Percentiles rank a stretch among this genome's conserved stretches.
These are phyloP conservation scores for Pelargonium nanum DNA, from an alignment of 345 rosid species.

Conservation along the genomic window DNA sequence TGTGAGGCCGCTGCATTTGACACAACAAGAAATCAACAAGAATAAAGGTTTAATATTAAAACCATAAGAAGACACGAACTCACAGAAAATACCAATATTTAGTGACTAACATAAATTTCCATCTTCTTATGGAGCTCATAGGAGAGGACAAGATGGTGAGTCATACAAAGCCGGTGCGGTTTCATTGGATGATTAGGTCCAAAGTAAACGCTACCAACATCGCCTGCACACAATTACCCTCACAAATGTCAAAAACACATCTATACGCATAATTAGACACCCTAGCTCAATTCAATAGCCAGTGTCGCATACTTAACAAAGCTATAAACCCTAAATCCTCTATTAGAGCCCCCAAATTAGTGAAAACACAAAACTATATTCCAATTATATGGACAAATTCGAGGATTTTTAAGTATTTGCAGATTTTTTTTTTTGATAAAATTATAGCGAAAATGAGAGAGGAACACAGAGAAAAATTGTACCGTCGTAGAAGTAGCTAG, in stretches of 20 bases:
- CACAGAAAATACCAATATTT: constrained; percentile 6
- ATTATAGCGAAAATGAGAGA: too few species aligned
- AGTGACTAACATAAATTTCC: constrained; percentile 75
- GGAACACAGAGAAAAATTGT: too few species aligned
- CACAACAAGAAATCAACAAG: constrained; percentile 10
- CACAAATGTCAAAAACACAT: too few species aligned
- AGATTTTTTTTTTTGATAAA: too few species aligned
- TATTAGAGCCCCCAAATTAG: too few species aligned
- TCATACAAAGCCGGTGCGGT: constrained; percentile 96
- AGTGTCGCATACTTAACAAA: too few species aligned
- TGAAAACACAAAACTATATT: too few species aligned
- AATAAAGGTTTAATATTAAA: neutral
- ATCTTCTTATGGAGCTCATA: constrained; percentile 89
- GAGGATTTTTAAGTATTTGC: too few species aligned
- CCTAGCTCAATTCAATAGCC: neutral
- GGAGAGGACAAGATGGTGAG: constrained; percentile 91
- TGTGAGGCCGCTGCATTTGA: constrained; percentile 83
- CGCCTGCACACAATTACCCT: constrained; percentile 53
- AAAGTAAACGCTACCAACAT: constrained; percentile 87
- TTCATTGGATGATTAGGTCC: constrained; percentile 98
- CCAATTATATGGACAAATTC: too few species aligned
- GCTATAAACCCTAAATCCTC: too few species aligned
- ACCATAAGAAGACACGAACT: neutral
- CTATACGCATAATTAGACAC: neutral
- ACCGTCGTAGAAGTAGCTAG: too few species aligned